Conservation (phyloP, 2,329 filamentous ascomycete species). For the Sporothrix humicola region DNA sequence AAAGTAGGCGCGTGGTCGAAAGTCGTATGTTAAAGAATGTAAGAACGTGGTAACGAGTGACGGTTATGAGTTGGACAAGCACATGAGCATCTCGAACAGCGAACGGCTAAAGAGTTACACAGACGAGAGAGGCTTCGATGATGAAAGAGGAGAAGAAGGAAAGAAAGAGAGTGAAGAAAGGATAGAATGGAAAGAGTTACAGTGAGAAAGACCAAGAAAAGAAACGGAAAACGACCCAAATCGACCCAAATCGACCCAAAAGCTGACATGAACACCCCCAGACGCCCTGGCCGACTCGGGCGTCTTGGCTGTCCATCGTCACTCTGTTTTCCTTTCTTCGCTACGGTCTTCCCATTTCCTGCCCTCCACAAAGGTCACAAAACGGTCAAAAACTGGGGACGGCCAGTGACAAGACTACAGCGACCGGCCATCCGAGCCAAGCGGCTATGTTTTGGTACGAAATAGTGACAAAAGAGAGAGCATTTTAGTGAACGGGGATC, state of each 20-base stretch:
- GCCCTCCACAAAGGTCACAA: conserved; percentile 5
- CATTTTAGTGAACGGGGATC: not conserved
- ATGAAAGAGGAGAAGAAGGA: not conserved
- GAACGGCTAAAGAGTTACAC: not conserved
- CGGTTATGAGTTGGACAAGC: conserved; percentile 24
- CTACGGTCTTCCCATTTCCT: too few relatives aligned
- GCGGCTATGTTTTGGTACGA: not conserved
- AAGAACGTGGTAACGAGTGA: conserved; percentile 8
- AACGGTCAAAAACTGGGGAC: conserved; percentile 14
- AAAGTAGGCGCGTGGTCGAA: not conserved
- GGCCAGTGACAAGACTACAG: not conserved
- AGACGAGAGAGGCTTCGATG: conserved; percentile 16
- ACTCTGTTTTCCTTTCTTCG: not conserved
- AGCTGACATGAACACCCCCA: conserved; percentile 8
- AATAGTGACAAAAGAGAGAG: too few relatives aligned
- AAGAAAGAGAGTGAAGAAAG: not conserved
- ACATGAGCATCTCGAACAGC: conserved; percentile 22
- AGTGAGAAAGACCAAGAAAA: not conserved
- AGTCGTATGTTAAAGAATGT: too few relatives aligned
- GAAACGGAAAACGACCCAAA: not conserved
- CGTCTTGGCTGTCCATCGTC: conserved; percentile 24
- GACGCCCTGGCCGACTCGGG: conserved; percentile 14
- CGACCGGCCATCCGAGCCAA: conserved; percentile 11
- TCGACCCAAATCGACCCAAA: not conserved
- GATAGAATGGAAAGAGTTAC: not conserved